Evolutionary conservation across 768 basidiomycete species (phyloP).

Genomic region (Leccinum boreale): DNA sequence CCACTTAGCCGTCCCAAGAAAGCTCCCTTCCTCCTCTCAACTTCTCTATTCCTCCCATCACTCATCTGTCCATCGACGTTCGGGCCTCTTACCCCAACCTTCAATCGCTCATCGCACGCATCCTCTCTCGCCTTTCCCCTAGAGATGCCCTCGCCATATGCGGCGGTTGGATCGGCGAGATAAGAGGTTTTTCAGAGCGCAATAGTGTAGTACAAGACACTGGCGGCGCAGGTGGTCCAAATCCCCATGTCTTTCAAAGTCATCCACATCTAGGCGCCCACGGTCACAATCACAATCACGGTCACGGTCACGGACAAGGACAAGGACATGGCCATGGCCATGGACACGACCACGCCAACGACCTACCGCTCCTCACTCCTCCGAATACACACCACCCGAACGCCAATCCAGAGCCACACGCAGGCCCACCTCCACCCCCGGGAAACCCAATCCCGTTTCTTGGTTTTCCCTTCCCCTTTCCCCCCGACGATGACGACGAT

Average conservation of each 20-base stretch:
- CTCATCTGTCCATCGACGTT: slow-evolving; percentile 52
- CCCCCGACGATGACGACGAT: not conserved
- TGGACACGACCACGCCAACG: slow-evolving; percentile 1
- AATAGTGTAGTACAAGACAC: not conserved
- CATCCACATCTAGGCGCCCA: slow-evolving; percentile 6
- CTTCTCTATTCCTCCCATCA: slow-evolving; percentile 39
- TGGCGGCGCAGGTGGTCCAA: not conserved
- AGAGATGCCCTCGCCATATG: slow-evolving; percentile 29
- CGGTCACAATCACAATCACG: not conserved
- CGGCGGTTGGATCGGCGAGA: slow-evolving; percentile 34
- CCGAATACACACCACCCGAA: slow-evolving; percentile 1
- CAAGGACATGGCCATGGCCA: not conserved
- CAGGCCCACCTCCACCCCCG: not conserved
- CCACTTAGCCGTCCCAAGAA: slow-evolving; percentile 14
- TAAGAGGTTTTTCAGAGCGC: slow-evolving; percentile 24
- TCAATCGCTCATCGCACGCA: slow-evolving; percentile 13
- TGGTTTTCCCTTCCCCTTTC: slow-evolving; percentile 5
- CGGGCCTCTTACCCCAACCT: slow-evolving; percentile 31
- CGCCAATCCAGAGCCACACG: not conserved
- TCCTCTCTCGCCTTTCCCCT: slow-evolving; percentile 26
- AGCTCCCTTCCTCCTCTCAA: slow-evolving; percentile 3
- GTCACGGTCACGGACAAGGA: not conserved
- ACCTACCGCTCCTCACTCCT: slow-evolving; percentile 17
- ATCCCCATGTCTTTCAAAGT: slow-evolving; percentile 1
- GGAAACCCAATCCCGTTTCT: not conserved